Conservation (phyloP, 202 grass and related monocot genomes). For the Hordeum pubiflorum region DNA sequence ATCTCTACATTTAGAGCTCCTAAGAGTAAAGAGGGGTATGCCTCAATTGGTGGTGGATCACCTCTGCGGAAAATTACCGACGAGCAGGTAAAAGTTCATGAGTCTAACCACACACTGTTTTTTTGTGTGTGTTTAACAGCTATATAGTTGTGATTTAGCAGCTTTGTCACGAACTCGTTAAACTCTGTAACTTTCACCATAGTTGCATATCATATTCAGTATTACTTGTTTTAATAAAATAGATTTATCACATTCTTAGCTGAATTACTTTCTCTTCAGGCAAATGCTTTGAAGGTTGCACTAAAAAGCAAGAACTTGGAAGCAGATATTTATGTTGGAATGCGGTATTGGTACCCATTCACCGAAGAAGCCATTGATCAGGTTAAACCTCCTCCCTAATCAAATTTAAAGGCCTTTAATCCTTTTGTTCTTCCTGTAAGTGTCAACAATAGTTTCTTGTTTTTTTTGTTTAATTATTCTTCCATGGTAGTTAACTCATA, state of each 20-base stretch:
- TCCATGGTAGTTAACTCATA: not conserved
- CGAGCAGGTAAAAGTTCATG: conserved; percentile 58
- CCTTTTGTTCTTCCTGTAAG: not conserved
- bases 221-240: not conserved
- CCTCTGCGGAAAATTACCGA: conserved; percentile 89
- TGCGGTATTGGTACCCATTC: conserved; percentile 95
- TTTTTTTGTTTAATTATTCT: not conserved
- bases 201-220: not conserved
- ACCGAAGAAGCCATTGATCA: conserved; percentile 95
- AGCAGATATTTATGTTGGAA: conserved; percentile 86
- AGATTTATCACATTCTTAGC: not conserved
- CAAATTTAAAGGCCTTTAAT: not conserved
- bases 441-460: not conserved
- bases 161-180: not conserved
- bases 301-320: conserved; percentile 67
- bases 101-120: not conserved
- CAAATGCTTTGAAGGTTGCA: conserved; percentile 66
- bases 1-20: conserved; percentile 85
- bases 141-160: conserved; percentile 5
- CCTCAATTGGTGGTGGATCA: conserved; percentile 91
- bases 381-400: conserved; percentile 19
- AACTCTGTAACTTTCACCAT: not conserved
- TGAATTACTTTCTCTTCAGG: conserved; percentile 36
- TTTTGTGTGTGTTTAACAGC: not conserved
- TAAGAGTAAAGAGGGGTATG: conserved; percentile 95